These are phyloP conservation scores for Obba rivulosa DNA, from an alignment of 768 basidiomycete species.

Conservation along the genomic window DNA sequence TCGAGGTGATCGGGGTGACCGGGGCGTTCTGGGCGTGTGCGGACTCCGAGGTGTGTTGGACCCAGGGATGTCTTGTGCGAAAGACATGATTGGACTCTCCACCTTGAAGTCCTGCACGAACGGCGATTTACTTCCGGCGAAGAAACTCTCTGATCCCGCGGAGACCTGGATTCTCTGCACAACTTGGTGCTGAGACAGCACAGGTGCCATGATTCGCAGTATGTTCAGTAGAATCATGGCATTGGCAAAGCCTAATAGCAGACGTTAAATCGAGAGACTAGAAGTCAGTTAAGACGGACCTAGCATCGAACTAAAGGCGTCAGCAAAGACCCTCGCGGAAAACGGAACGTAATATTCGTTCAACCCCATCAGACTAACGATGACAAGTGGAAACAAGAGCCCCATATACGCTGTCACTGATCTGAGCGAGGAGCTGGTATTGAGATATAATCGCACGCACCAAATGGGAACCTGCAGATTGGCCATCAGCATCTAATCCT, in stretches of 20 bases:
- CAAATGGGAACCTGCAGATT: slow-evolving; percentile 49
- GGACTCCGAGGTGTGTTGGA: no score
- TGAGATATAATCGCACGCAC: slow-evolving; percentile 30
- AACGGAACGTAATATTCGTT: slow-evolving; percentile 46
- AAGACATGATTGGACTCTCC: no score
- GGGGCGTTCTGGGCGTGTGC: not conserved
- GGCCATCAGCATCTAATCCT: slow-evolving; percentile 4
- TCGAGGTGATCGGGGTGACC: slow-evolving; percentile 6
- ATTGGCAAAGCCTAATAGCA: slow-evolving; percentile 50
- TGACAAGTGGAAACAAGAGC: slow-evolving; percentile 53
- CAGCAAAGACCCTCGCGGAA: slow-evolving; percentile 43
- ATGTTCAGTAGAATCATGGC: slow-evolving; percentile 66
- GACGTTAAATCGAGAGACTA: not conserved
- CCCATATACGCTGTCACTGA: slow-evolving; percentile 47
- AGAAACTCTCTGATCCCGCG: slow-evolving; percentile 20
- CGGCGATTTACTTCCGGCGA: slow-evolving; percentile 15
- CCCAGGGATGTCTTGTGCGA: no score
- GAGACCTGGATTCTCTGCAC: not conserved
- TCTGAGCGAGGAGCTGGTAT: slow-evolving; percentile 3
- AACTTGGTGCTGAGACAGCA: slow-evolving; percentile 30
- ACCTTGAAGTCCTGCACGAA: slow-evolving; percentile 1
- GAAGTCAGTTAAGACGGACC: slow-evolving; percentile 32
- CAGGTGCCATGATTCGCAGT: slow-evolving; percentile 53
- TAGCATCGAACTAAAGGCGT: slow-evolving; percentile 45
- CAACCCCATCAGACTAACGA: slow-evolving; percentile 42